phyloP scores from a whole-genome alignment of 768 basidiomycete genomes.

The Pulveroboletus sp. region DNA sequence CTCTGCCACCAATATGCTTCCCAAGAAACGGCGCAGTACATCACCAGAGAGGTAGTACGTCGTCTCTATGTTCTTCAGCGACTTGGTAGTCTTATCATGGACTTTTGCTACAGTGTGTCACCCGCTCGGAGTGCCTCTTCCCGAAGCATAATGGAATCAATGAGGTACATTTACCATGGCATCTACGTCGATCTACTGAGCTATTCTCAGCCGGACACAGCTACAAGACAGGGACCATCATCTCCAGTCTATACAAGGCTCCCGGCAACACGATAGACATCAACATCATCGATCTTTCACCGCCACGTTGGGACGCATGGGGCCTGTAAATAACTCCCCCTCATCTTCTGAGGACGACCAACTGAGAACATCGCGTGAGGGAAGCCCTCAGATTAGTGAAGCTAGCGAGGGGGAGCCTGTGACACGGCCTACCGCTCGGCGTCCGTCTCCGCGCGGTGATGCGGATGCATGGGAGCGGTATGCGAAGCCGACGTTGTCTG shows the following conservation, averaged over 20 bases:
- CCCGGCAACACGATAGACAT: slow-evolving; percentile 13
- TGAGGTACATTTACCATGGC: slow-evolving; percentile 21
- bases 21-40: slow-evolving; percentile 33
- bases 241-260: slow-evolving; percentile 7
- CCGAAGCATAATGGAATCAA: slow-evolving; percentile 22
- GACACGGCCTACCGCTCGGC: slow-evolving; percentile 16
- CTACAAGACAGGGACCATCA: slow-evolving; percentile 18
- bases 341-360: slow-evolving; percentile 32
- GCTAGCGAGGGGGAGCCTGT: slow-evolving; percentile 25
- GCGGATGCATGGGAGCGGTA: slow-evolving; percentile 33
- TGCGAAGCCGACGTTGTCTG: slow-evolving; percentile 31
- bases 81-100: slow-evolving; percentile 11
- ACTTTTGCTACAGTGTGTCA: slow-evolving; percentile 8
- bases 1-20: slow-evolving; percentile 28
- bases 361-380: slow-evolving; percentile 27
- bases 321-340: slow-evolving; percentile 17
- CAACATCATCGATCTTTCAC: slow-evolving; percentile 6
- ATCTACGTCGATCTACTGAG: slow-evolving; percentile 6
- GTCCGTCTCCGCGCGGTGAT: slow-evolving; percentile 27
- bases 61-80: not conserved
- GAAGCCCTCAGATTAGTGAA: slow-evolving; percentile 30
- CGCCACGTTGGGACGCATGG: slow-evolving; percentile 9
- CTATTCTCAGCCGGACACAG: slow-evolving; percentile 19
- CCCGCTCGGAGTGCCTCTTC: slow-evolving; percentile 15
- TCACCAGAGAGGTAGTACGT: slow-evolving; percentile 31